Conservation (phyloP, 169 alveolate genomes). For the Toxoplasma gondii region DNA sequence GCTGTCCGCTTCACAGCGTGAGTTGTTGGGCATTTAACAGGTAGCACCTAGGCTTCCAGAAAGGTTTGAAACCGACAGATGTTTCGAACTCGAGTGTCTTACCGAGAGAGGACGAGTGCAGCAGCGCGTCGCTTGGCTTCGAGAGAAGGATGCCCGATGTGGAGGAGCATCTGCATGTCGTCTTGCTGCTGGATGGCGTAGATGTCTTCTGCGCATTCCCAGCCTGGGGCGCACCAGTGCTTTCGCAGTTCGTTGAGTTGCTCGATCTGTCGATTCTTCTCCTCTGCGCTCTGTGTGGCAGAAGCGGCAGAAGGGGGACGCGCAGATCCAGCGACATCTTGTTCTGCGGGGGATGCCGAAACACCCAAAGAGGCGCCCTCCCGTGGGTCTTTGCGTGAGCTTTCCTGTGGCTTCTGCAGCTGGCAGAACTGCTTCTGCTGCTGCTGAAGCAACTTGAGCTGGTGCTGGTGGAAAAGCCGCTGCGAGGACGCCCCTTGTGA, state of each 20-base stretch:
- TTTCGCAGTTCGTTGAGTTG: not conserved
- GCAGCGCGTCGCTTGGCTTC: not conserved
- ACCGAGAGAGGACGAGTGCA: not conserved
- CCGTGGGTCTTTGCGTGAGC: not conserved
- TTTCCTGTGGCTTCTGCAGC: not conserved
- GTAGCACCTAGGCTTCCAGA: too few relatives aligned
- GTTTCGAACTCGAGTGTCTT: not conserved
- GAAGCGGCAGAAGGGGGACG: too few relatives aligned
- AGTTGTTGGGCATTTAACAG: too few relatives aligned
- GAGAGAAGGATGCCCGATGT: not conserved
- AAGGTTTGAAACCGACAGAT: too few relatives aligned
- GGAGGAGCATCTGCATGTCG: not conserved
- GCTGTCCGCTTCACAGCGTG: too few relatives aligned
- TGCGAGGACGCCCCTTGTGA: not conserved
- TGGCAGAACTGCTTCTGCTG: conserved; percentile 1
- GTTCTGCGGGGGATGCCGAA: not conserved
- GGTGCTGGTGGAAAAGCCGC: conserved; percentile 8
- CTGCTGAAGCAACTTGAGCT: conserved; percentile 13
- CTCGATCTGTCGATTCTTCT: not conserved
- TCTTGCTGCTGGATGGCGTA: conserved; percentile 4
- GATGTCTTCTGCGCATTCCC: conserved; percentile 19
- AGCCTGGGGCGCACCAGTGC: conserved; percentile 42
- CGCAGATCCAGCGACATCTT: not conserved
- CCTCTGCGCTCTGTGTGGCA: not conserved
- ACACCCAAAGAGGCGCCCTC: not conserved